Conservation (phyloP, 768 basidiomycete genomes). For the Termitomyces sp. region DNA sequence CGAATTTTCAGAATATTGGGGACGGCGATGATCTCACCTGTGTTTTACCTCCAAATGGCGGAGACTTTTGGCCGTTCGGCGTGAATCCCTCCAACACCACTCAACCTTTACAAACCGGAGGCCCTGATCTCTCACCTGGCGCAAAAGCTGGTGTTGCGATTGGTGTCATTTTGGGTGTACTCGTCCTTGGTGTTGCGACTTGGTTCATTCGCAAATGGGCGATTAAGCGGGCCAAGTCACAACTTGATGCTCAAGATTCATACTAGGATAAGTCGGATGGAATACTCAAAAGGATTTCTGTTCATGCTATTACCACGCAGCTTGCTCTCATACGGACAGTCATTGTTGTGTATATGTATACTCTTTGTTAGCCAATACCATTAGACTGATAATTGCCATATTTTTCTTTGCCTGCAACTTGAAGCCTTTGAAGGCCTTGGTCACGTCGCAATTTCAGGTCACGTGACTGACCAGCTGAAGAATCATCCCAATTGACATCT, state of each 20-base stretch:
- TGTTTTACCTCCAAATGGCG: constrained; percentile 59
- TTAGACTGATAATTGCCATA: not conserved
- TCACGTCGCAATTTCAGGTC: not conserved
- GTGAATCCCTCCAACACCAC: constrained; percentile 34
- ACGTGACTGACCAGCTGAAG: constrained; percentile 12
- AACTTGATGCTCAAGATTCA: constrained; percentile 15
- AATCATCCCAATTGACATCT: constrained; percentile 12
- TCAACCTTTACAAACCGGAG: constrained; percentile 8
- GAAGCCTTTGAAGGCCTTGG: too few relatives aligned
- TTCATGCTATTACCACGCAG: not conserved
- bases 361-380: not conserved
- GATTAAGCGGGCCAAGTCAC: constrained; percentile 23
- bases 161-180: constrained; percentile 43
- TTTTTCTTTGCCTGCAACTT: too few relatives aligned
- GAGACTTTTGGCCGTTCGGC: constrained; percentile 70
- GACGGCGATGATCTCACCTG: constrained; percentile 60
- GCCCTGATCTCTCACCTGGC: constrained; percentile 3
- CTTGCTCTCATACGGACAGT: not conserved
- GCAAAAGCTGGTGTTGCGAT: constrained; percentile 30
- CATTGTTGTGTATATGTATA: not conserved
- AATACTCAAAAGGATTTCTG: not conserved
- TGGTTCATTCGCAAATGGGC: constrained; percentile 49
- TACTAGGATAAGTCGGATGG: constrained; percentile 7
- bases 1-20: constrained; percentile 42
- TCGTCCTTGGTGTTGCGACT: constrained; percentile 29